Evolutionary conservation across 345 rosid species (phyloP).

Genomic region (Erysimum cheiranthoides): DNA sequence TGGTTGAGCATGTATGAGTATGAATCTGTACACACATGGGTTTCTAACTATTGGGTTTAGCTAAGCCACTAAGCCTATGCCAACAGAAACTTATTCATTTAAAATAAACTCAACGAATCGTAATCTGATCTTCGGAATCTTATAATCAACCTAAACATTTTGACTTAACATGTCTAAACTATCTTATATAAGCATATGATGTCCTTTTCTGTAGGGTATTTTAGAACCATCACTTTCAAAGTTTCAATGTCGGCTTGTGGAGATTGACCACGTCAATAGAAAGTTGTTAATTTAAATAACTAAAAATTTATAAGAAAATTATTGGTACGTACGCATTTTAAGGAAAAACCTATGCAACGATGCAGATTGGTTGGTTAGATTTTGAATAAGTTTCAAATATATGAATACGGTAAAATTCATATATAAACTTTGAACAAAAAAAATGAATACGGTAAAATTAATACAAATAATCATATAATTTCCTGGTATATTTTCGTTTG

Average conservation of each 20-base stretch:
- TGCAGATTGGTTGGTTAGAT: conserved; percentile 26
- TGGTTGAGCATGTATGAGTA: neutral
- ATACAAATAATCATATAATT: neutral
- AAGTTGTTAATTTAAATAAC: neutral
- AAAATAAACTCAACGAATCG: conserved; percentile 34
- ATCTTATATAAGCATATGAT: neutral
- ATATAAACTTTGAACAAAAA: no score
- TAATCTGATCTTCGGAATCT: conserved; percentile 37
- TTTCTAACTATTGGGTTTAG: conserved; percentile 29
- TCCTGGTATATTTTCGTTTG: neutral
- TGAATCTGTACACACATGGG: conserved; percentile 38
- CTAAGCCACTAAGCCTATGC: conserved; percentile 36
- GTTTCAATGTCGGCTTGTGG: conserved; percentile 34
- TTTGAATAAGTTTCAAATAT: conserved; percentile 17
- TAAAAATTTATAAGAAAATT: neutral
- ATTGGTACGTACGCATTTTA: conserved; percentile 37
- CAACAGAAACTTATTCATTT: conserved; percentile 21
- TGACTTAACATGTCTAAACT: conserved; percentile 37
- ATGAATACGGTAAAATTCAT: neutral
- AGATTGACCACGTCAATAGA: conserved; percentile 36
- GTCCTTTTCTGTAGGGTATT: conserved; percentile 29
- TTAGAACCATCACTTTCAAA: conserved; percentile 39
- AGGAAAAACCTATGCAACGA: conserved; percentile 34
- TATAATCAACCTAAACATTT: conserved; percentile 25
- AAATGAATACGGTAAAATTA: neutral